phyloP scores from a whole-genome alignment of 805 yeast genomes.

The Cyberlindnera mississippiensis region DNA sequence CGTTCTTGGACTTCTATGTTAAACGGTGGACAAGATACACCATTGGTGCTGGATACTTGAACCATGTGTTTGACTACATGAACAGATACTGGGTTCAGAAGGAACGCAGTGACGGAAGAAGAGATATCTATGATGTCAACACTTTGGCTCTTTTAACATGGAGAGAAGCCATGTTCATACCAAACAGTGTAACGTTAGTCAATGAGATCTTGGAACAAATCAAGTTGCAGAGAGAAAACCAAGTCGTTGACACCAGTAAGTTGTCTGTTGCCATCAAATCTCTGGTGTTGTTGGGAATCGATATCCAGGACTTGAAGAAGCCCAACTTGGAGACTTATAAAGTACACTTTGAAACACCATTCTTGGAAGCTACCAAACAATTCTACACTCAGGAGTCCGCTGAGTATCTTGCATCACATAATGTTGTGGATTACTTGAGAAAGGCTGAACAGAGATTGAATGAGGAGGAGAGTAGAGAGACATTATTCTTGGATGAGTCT shows the following conservation, averaged over 20 bases:
- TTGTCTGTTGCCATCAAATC: conserved; percentile 78
- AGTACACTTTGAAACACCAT: conserved; percentile 71
- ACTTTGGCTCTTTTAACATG: conserved; percentile 84
- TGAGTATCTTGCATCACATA: conserved; percentile 62
- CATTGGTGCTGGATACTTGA: conserved; percentile 86
- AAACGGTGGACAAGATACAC: conserved; percentile 85
- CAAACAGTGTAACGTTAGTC: conserved; percentile 56
- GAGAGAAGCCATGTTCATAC: conserved; percentile 77
- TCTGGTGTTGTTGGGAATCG: conserved; percentile 86
- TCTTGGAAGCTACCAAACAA: conserved; percentile 62
- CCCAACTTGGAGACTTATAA: conserved; percentile 79
- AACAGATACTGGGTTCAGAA: conserved; percentile 97
- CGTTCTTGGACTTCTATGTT: conserved; percentile 78
- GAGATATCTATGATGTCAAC: conserved; percentile 87
- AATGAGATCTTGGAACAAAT: conserved; percentile 72
- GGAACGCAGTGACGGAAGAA: conserved; percentile 89
- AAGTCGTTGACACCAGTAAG: conserved; percentile 60
- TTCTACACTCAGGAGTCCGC: conserved; percentile 69
- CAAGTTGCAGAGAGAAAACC: conserved; percentile 73
- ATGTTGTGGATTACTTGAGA: conserved; percentile 86
- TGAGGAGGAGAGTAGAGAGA: conserved; percentile 79
- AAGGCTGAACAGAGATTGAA: conserved; percentile 78
- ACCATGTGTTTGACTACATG: conserved; percentile 92
- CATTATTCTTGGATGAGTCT: conserved; percentile 78
- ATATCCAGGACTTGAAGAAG: conserved; percentile 82